Evolutionary conservation across 2,329 filamentous ascomycete genomes (phyloP).

Genomic region (Aspergillus floridensis): DNA sequence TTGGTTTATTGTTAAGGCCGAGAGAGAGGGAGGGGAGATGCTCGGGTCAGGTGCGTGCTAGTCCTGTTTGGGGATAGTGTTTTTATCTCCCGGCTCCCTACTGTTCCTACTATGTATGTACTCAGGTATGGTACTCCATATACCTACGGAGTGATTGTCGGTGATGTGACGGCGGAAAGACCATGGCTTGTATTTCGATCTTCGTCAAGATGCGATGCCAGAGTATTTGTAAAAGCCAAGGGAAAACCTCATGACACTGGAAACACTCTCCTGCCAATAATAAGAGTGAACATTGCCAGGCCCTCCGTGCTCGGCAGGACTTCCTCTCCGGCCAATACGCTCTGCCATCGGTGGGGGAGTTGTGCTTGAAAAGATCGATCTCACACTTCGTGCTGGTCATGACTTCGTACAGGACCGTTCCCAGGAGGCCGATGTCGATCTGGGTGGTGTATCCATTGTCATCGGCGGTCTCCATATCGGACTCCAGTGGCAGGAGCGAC

Average conservation of each 20-base stretch:
- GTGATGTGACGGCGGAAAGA: no score
- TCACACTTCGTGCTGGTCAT: slow-evolving; percentile 21
- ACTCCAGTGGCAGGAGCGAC: slow-evolving; percentile 22
- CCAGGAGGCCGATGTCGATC: slow-evolving; percentile 32
- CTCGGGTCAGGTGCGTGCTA: neutral
- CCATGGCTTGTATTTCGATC: no score
- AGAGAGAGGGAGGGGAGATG: neutral
- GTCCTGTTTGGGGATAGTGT: no score
- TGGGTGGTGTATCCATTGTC: slow-evolving; percentile 27
- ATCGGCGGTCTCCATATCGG: slow-evolving; percentile 26
- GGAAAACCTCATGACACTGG: no score
- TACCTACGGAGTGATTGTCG: no score
- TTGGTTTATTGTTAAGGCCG: neutral
- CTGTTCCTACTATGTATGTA: no score
- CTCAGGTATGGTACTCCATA: no score
- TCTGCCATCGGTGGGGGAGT: slow-evolving; percentile 8
- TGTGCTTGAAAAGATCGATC: slow-evolving; percentile 26
- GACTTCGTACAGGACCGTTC: slow-evolving; percentile 32
- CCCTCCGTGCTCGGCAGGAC: slow-evolving; percentile 21
- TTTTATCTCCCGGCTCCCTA: no score
- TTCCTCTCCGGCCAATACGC: slow-evolving; percentile 20
- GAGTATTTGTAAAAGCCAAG: no score
- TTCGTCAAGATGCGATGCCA: no score
- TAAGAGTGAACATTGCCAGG: neutral
- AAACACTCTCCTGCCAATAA: no score